Evolutionary conservation across 163 green algal species (phyloP), one percentile per base, ranked within the genome.

Genomic region (Chloroidium sp.): DNA sequence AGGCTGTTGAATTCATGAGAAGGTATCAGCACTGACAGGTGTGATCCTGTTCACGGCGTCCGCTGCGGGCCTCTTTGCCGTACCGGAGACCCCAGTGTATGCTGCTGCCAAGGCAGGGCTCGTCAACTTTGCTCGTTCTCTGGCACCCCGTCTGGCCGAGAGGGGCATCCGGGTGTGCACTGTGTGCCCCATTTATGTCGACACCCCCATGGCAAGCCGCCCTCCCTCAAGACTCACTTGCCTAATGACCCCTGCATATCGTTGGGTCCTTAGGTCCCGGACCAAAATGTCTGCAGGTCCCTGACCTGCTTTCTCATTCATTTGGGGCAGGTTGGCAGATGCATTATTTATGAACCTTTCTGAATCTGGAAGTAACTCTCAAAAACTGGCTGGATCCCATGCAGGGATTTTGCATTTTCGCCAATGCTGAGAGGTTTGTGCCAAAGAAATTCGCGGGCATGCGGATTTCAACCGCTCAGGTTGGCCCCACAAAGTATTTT

Each of bases 41-140:
- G 82, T 88, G 58, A 94, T 97, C 80, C 77, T 97, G 59, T 78
- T 90, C 2, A 86, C 93, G 2, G 92, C 94, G 0, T 94, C 87
- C 3, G 90, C 93, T 4, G 93, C 88, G 12, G 92, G 87, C 2
- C 59, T 97, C 0, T 97, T 90, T 78, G 90, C 93, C 13, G 92
- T 95, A 85, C 88, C 93, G 0, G 83, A 84, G 10, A 86, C 86
- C 0, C 91, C 90, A 2, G 87, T 97, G 2, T 98, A 98, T 81
- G 83, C 93, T 2, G 94, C 92, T 0, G 85, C 91, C 79, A 98
- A 98, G 85, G 76, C 84, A 8, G 94, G 91, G 2, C 84, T 95
- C 58, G 87, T 97, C 14, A 86, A 95, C 72, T 93, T 96, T 14
- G 88, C 84, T 1, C 91, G 91, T 60, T 95, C 91, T 0, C 69